Percentiles rank a stretch among this genome's conserved stretches.
These are phyloP conservation scores for Camelina neglecta DNA, from an alignment of 345 rosid genomes.

Conservation along the genomic window DNA sequence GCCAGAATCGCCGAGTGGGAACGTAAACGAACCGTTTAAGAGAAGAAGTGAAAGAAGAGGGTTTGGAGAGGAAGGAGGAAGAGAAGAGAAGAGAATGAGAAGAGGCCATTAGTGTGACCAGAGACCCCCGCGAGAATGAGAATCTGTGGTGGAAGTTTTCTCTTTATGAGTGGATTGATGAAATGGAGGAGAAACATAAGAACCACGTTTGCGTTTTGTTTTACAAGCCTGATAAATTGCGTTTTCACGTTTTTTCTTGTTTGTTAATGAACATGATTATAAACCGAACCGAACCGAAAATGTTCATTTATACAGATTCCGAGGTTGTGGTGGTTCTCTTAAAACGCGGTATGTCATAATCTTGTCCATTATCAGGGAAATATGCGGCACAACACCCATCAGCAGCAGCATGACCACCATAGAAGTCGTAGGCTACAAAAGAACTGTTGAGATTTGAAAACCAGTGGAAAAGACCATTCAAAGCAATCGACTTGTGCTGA, in stretches of 20 bases:
- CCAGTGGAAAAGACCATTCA: slow-evolving; percentile 33
- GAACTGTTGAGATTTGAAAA: background rate
- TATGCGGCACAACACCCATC: background rate
- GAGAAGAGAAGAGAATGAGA: slow-evolving; percentile 51
- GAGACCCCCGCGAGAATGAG: background rate
- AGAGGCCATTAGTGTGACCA: slow-evolving; percentile 49
- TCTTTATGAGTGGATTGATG: slow-evolving; percentile 24
- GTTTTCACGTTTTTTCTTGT: no score
- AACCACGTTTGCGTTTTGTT: slow-evolving; percentile 20
- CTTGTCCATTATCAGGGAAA: slow-evolving; percentile 16
- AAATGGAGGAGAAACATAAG: slow-evolving; percentile 8
- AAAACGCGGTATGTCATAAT: background rate
- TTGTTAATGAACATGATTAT: no score
- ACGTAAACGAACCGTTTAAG: slow-evolving; percentile 50
- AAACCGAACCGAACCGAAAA: no score
- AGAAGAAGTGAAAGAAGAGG: slow-evolving; percentile 50
- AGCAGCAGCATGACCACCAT: background rate
- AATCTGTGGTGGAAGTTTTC: slow-evolving; percentile 33
- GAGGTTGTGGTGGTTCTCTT: slow-evolving; percentile 21
- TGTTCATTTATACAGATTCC: background rate
- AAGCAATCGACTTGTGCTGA: slow-evolving; percentile 10
- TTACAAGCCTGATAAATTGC: background rate
- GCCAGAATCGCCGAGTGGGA: slow-evolving; percentile 42
- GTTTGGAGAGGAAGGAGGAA: slow-evolving; percentile 48
- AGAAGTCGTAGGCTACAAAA: slow-evolving; percentile 31